Conservation (phyloP, 129 eudicot genomes). For the Lonicera japonica region DNA sequence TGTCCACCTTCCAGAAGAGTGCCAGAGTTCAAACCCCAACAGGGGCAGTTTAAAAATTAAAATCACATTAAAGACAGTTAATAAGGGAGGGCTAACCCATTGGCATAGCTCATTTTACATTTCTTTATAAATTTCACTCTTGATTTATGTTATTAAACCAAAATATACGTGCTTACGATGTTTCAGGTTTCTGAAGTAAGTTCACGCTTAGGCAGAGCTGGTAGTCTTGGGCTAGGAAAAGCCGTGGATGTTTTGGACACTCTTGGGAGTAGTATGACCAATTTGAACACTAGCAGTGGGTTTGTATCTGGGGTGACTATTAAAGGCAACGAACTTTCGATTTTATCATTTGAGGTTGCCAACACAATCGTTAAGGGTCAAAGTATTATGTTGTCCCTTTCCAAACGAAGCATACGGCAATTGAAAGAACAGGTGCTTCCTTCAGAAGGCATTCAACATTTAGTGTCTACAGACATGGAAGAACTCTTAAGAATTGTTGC, state of each 20-base stretch:
- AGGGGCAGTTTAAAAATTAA: no score
- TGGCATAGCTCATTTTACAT: no score
- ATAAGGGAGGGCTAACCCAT: no score
- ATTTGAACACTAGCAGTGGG: slow-evolving; percentile 52
- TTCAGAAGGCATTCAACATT: slow-evolving; percentile 73
- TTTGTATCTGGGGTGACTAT: slow-evolving; percentile 54
- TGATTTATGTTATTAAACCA: not conserved
- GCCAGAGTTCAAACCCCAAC: no score
- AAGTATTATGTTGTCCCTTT: slow-evolving; percentile 66
- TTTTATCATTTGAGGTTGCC: slow-evolving; percentile 94
- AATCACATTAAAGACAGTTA: no score
- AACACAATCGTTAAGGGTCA: slow-evolving; percentile 87
- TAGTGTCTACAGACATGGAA: slow-evolving; percentile 62
- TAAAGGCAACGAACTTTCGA: slow-evolving; percentile 62
- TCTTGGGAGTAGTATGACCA: slow-evolving; percentile 77
- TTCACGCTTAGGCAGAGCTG: slow-evolving; percentile 47
- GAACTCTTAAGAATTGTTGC: slow-evolving; percentile 73
- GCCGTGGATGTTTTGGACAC: slow-evolving; percentile 74
- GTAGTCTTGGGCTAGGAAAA: slow-evolving; percentile 62
- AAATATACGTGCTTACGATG: not conserved
- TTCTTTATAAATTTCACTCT: not conserved
- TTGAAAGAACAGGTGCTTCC: slow-evolving; percentile 63
- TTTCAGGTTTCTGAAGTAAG: slow-evolving; percentile 60
- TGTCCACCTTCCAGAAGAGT: no score
- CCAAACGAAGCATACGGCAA: slow-evolving; percentile 36